Conservation (phyloP, 768 basidiomycete species). For the Russula compacta region DNA sequence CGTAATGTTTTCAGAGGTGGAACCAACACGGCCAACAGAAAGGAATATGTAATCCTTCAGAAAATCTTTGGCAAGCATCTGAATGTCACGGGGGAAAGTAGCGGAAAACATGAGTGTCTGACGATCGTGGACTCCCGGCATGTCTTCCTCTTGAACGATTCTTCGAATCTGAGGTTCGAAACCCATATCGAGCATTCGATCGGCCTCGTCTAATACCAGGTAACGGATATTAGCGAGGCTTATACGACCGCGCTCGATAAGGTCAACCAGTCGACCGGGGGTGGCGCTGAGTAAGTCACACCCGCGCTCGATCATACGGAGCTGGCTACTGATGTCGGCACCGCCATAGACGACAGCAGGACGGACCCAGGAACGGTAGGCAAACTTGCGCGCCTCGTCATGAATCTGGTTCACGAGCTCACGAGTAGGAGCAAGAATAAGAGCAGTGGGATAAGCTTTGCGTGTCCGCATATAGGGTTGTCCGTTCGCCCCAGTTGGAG, state of each 20-base stretch:
- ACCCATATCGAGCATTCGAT: constrained; percentile 99
- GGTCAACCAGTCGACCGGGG: constrained; percentile 95
- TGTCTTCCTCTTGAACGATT: constrained; percentile 97
- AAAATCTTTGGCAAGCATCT: constrained; percentile 92
- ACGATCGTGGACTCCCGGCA: constrained; percentile 86
- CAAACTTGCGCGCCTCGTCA: constrained; percentile 97
- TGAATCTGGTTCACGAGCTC: constrained; percentile 99
- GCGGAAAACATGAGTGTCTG: constrained; percentile 99
- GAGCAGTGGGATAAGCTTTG: constrained; percentile 94
- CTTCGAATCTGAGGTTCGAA: constrained; percentile 99
- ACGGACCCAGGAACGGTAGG: constrained; percentile 98
- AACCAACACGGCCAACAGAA: constrained; percentile 95
- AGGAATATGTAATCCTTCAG: constrained; percentile 99
- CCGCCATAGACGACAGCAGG: constrained; percentile 99
- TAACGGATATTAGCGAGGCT: constrained; percentile 94
- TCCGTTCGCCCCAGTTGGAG: constrained; percentile 45
- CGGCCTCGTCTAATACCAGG: constrained; percentile 97
- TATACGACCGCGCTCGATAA: constrained; percentile 97
- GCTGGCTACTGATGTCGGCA: constrained; percentile 93
- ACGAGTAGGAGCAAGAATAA: constrained; percentile 95
- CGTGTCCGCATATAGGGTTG: constrained; percentile 55
- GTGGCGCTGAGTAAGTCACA: constrained; percentile 97
- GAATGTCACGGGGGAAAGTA: constrained; percentile 98
- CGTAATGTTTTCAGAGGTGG: constrained; percentile 98
- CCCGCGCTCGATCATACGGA: constrained; percentile 89